Evolutionary conservation across 2,329 filamentous ascomycete species (phyloP).

Genomic region (Alternaria atra): DNA sequence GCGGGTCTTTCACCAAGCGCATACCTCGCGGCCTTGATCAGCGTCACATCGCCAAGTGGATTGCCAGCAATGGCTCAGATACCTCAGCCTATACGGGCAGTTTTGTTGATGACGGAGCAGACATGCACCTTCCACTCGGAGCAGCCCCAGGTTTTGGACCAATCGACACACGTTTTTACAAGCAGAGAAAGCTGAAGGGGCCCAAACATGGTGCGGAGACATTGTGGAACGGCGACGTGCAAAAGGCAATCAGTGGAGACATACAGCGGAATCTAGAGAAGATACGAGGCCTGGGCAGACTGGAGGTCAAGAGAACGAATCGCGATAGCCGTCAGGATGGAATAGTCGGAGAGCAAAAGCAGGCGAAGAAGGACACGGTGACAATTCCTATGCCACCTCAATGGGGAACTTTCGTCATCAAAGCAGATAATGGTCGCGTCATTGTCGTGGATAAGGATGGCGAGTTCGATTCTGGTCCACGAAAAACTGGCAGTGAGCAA

Average conservation of each 20-base stretch:
- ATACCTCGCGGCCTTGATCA: slow-evolving; percentile 15
- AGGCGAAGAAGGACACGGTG: slow-evolving; percentile 21
- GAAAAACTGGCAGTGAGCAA: background rate
- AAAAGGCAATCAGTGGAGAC: slow-evolving; percentile 35
- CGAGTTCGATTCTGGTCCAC: slow-evolving; percentile 37
- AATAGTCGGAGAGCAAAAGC: slow-evolving; percentile 1
- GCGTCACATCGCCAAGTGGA: slow-evolving; percentile 22
- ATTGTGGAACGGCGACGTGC: slow-evolving; percentile 31
- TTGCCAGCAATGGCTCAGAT: slow-evolving; percentile 11
- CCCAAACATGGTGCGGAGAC: background rate
- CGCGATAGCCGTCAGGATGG: background rate
- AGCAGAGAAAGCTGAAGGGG: slow-evolving; percentile 7
- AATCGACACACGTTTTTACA: slow-evolving; percentile 27
- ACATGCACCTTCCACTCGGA: slow-evolving; percentile 18
- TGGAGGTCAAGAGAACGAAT: slow-evolving; percentile 15
- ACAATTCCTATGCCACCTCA: slow-evolving; percentile 24
- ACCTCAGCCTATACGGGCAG: slow-evolving; percentile 34
- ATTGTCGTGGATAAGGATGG: slow-evolving; percentile 38
- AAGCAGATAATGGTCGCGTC: slow-evolving; percentile 33
- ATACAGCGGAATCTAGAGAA: slow-evolving; percentile 26
- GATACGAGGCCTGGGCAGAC: slow-evolving; percentile 13
- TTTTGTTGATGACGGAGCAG: slow-evolving; percentile 42
- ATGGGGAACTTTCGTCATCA: slow-evolving; percentile 39
- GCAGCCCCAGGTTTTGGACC: slow-evolving; percentile 25
- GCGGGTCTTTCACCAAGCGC: slow-evolving; percentile 25